Evolutionary conservation across 306 rosid species (phyloP).

Genomic region (Lathyrus oleraceus): DNA sequence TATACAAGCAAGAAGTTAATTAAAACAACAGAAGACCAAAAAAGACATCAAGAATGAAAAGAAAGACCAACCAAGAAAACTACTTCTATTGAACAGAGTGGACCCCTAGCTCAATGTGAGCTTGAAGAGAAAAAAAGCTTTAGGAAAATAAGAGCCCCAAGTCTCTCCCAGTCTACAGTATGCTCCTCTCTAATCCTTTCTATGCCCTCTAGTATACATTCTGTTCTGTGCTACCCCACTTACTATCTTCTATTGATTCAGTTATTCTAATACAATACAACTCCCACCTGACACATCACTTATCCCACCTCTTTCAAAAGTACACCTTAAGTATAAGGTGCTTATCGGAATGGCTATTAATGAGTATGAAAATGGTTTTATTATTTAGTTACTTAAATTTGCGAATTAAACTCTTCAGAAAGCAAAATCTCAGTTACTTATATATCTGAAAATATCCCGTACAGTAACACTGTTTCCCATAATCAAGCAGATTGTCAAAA

Average conservation of each 20-base stretch:
- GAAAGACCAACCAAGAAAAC: not conserved
- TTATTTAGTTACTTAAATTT: not conserved
- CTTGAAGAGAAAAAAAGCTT: not conserved
- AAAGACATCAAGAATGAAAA: not conserved
- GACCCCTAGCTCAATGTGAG: not conserved
- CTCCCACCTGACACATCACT: not conserved
- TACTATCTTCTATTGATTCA: not conserved
- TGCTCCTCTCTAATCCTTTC: not conserved
- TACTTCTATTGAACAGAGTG: not conserved
- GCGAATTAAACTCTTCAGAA: not conserved
- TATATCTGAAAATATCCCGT: not conserved
- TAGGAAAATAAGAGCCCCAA: not conserved
- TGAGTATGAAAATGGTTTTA: not conserved
- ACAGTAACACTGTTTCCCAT: constrained; percentile 13
- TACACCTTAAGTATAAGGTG: not conserved
- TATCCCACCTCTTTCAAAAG: not conserved
- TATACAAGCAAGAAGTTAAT: constrained; percentile 34
- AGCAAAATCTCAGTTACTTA: constrained; percentile 1
- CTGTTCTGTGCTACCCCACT: not conserved
- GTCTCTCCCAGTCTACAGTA: not conserved
- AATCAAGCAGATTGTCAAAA: constrained; percentile 4
- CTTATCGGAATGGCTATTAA: not conserved
- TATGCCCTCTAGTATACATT: not conserved
- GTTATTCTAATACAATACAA: not conserved
- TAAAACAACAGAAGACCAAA: constrained; percentile 23